Evolutionary conservation across 108 stramenopile genomes (phyloP).

Genomic region (Cyclotella atomus): DNA sequence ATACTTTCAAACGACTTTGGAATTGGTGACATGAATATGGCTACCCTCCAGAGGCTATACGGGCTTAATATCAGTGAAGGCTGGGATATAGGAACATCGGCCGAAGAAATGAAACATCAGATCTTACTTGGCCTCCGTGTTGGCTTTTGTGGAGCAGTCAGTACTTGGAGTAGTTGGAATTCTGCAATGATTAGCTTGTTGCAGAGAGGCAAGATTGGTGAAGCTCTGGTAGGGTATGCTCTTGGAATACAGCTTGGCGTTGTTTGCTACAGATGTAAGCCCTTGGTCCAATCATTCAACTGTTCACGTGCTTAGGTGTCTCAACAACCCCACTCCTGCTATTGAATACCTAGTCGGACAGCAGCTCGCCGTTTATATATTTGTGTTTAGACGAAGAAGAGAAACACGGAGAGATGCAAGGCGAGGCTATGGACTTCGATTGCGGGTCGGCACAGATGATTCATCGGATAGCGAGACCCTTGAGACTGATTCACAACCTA

Average conservation of each 20-base stretch:
- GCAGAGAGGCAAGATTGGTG: constrained; percentile 57
- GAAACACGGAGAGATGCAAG: constrained; percentile 65
- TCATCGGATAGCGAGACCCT: constrained; percentile 11
- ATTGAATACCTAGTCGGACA: constrained; percentile 54
- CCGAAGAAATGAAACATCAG: constrained; percentile 80
- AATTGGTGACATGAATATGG: neutral
- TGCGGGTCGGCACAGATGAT: constrained; percentile 50
- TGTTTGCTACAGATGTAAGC: constrained; percentile 64
- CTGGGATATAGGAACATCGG: constrained; percentile 83
- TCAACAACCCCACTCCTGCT: neutral
- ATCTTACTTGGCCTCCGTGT: constrained; percentile 79
- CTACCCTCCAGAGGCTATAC: constrained; percentile 18
- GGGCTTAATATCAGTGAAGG: constrained; percentile 70
- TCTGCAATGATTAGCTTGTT: constrained; percentile 77
- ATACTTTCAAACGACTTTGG: neutral
- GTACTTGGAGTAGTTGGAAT: constrained; percentile 78
- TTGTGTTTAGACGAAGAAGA: constrained; percentile 77
- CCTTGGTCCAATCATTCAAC: neutral
- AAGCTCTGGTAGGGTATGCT: constrained; percentile 73
- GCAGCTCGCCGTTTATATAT: constrained; percentile 79
- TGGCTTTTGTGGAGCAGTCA: constrained; percentile 84
- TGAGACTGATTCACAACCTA: neutral
- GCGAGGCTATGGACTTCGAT: constrained; percentile 78
- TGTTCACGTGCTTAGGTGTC: no score
- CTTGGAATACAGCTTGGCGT: constrained; percentile 81